Base-by-base conservation (phyloP, 2,329 filamentous ascomycete genomes). In the Fonsecaea monophora region DNA sequence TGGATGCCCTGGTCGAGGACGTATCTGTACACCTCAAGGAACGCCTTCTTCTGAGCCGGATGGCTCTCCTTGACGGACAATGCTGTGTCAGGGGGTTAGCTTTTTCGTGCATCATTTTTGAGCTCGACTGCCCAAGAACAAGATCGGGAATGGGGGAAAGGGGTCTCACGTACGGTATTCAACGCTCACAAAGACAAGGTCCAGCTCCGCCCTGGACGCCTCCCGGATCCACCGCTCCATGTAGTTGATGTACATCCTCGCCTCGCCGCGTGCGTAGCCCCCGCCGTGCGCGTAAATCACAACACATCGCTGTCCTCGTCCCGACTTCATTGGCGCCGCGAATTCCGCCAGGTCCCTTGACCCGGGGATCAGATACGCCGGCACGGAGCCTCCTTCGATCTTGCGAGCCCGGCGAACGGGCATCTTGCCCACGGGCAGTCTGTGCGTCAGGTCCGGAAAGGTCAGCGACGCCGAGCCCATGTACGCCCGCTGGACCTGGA, bases 1-100 rank as follows among this genome's bases (percentile, higher is more conserved):
- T 92, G 86, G 71, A 66, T 30, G 53, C 37, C 42, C 12, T 48
- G 13, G 18, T 57, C 58, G n/a, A 62, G 64, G 2, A 55, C 45
- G 30, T 53, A 56, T 55, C 35, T 38, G 42, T 65, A 60, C 18
- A 35, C 45, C 35, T 61, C n/a, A 3, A 60, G 25, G 37, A 65
- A 65, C 2, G 63, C 63, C 32, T 65, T 56, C 32, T 32, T 50
- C 21, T 65, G 63, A 18, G 63, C 63, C 21, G 63, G 63, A 56
- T 65, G 63, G 12, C n/a, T 34, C 32, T 38, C 42, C 15, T 54
- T 50, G 21, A 30, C 42, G 4, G 63, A 60, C 4, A 65, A 34
- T 21, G 63, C 62, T 64, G 40, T 34, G 21, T 7, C 30, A 32
- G 7, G 30, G 8, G 10, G 15, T 40, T 15, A 30, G 8, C 34